Evolutionary conservation across 805 yeast genomes (phyloP).

Genomic region (Wickerhamomyces bovis): DNA sequence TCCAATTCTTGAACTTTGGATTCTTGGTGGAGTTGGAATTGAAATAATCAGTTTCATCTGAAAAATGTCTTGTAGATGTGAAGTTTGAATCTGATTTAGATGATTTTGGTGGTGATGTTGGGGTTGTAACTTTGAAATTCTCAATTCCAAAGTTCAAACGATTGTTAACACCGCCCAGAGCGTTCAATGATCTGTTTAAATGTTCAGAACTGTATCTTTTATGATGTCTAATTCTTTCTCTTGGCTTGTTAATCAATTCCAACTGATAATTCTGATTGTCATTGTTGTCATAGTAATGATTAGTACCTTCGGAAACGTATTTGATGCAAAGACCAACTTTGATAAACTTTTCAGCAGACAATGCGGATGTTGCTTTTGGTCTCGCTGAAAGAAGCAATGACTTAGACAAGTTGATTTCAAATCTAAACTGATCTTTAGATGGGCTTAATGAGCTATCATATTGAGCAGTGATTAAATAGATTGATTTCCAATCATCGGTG

Average conservation of each 20-base stretch:
- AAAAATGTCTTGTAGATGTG: constrained; percentile 19
- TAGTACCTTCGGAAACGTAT: constrained; percentile 27
- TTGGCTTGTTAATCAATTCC: constrained; percentile 15
- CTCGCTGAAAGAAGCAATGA: constrained; percentile 15
- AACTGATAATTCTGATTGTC: constrained; percentile 32
- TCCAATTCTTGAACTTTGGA: constrained; percentile 8
- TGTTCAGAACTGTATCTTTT: not conserved
- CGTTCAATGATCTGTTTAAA: not conserved
- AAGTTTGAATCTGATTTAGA: constrained; percentile 6
- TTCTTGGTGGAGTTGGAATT: constrained; percentile 9
- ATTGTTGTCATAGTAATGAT: constrained; percentile 37
- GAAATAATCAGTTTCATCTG: constrained; percentile 25
- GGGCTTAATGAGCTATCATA: constrained; percentile 19
- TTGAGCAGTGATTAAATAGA: constrained; percentile 31
- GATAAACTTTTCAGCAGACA: constrained; percentile 7
- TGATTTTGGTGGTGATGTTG: constrained; percentile 1
- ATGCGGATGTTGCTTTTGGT: constrained; percentile 6
- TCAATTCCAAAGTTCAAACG: not conserved
- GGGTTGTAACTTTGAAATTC: not conserved
- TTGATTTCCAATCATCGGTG: constrained; percentile 43
- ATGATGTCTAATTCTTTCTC: constrained; percentile 3
- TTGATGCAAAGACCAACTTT: constrained; percentile 33
- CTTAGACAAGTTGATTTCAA: constrained; percentile 38
- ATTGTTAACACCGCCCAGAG: not conserved
- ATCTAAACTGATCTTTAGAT: constrained; percentile 40